Evolutionary conservation across 148 eudicot genomes (phyloP).

Genomic region (Rhododendron griersonianum): DNA sequence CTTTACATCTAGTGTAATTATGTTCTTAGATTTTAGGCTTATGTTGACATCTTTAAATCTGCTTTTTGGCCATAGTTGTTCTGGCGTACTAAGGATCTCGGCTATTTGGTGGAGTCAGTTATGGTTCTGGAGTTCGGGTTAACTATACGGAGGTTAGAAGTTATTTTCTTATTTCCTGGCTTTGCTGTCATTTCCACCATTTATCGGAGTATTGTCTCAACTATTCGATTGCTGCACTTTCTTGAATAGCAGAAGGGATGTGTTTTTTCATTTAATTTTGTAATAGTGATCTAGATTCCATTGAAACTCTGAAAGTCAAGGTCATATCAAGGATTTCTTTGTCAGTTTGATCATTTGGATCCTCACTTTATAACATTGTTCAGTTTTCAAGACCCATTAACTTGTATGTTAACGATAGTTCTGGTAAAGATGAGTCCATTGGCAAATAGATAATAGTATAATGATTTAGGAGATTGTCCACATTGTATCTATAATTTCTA

Average conservation of each 20-base stretch:
- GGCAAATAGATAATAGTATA: neutral
- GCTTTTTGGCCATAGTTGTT: slow-evolving; percentile 47
- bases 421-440: neutral
- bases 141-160: slow-evolving; percentile 64
- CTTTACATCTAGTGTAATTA: neutral
- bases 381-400: neutral
- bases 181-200: neutral
- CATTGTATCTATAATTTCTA: neutral
- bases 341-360: neutral
- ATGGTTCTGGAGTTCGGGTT: slow-evolving; percentile 89
- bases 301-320: neutral
- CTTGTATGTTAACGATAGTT: neutral
- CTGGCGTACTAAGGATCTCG: slow-evolving; percentile 73
- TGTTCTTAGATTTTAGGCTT: neutral
- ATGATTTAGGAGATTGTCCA: neutral
- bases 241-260: neutral
- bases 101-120: slow-evolving; percentile 83
- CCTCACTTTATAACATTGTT: neutral
- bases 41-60: neutral
- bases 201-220: neutral
- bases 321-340: neutral
- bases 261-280: neutral
- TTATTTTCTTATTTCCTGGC: neutral
- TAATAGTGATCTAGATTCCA: neutral
- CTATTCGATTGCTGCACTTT: neutral